These are phyloP conservation scores for button mushroom (Agaricus bisporus) DNA, from an alignment of 768 basidiomycete species.

Conservation along the genomic window DNA sequence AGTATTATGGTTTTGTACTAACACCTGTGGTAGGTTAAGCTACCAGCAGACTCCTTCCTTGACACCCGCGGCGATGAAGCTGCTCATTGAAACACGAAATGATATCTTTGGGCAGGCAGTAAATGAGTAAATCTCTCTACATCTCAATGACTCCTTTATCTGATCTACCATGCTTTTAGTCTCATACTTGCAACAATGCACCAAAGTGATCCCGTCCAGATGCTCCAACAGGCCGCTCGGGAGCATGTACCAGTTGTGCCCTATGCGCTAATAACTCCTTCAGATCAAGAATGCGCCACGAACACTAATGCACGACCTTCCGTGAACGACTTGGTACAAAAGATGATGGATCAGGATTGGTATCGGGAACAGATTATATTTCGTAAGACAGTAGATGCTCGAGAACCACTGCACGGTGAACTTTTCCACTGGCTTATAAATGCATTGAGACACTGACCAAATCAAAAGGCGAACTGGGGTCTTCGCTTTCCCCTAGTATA, in stretches of 20 bases:
- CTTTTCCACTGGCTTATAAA: neutral
- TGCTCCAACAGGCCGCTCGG: conserved; percentile 62
- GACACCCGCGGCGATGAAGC: conserved; percentile 55
- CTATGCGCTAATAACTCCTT: conserved; percentile 17
- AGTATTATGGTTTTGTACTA: neutral
- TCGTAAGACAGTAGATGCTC: conserved; percentile 47
- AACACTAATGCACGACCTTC: conserved; percentile 47
- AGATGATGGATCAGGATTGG: conserved; percentile 54
- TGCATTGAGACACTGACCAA: neutral
- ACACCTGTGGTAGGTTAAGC: conserved; percentile 13
- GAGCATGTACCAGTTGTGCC: conserved; percentile 72
- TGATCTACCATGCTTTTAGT: conserved; percentile 27
- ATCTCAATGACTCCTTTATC: neutral
- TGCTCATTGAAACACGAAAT: conserved; percentile 68
- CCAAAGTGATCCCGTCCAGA: conserved; percentile 51
- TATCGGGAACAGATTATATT: conserved; percentile 67
- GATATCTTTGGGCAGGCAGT: conserved; percentile 57
- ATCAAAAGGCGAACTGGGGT: conserved; percentile 38
- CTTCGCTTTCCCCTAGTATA: conserved; percentile 54
- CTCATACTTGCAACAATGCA: conserved; percentile 48
- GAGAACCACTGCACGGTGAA: conserved; percentile 46
- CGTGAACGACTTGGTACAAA: conserved; percentile 51
- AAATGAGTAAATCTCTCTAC: conserved; percentile 45
- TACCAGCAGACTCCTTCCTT: conserved; percentile 31
- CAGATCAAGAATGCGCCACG: conserved; percentile 19